These are phyloP conservation scores for Tausonia pullulans DNA, from an alignment of 1,284 basidiomycete genomes.

Conservation along the genomic window DNA sequence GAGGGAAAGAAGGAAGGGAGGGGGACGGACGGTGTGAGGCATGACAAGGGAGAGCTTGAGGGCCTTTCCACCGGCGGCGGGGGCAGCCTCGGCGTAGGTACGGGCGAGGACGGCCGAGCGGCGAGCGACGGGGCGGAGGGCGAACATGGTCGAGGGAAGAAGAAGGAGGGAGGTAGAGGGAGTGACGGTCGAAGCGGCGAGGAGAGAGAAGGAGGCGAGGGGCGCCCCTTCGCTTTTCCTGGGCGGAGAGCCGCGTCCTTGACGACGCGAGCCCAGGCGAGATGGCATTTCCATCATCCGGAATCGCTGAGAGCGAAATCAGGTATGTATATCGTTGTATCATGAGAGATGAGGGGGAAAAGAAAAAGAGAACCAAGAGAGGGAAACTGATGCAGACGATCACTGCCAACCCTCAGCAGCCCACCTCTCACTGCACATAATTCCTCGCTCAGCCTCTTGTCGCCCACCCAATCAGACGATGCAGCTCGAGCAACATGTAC, in stretches of 20 bases:
- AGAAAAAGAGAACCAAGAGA: no score
- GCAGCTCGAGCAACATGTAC: constrained; percentile 13
- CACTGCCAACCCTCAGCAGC: not conserved
- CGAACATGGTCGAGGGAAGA: constrained; percentile 20
- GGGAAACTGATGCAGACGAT: no score
- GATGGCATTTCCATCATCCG: not conserved
- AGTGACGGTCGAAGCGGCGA: not conserved
- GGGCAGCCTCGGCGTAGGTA: constrained; percentile 71
- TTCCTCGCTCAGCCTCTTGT: not conserved
- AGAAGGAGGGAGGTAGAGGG: not conserved
- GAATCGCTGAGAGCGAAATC: no score
- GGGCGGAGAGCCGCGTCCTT: no score
- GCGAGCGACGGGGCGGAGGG: constrained; percentile 31
- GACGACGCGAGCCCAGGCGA: not conserved
- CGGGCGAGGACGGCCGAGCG: constrained; percentile 44
- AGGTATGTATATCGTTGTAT: no score
- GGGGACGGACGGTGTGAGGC: constrained; percentile 70
- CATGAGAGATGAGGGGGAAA: no score
- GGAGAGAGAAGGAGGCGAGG: not conserved
- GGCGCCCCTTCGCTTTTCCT: no score
- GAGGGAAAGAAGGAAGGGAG: not conserved
- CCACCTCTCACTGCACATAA: not conserved
- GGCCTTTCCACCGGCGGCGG: constrained; percentile 48
- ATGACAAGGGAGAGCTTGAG: constrained; percentile 79
- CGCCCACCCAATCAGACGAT: constrained; percentile 13